Evolutionary conservation across 352 stramenopile species (phyloP).

Genomic region (Paralagenidium karlingii): DNA sequence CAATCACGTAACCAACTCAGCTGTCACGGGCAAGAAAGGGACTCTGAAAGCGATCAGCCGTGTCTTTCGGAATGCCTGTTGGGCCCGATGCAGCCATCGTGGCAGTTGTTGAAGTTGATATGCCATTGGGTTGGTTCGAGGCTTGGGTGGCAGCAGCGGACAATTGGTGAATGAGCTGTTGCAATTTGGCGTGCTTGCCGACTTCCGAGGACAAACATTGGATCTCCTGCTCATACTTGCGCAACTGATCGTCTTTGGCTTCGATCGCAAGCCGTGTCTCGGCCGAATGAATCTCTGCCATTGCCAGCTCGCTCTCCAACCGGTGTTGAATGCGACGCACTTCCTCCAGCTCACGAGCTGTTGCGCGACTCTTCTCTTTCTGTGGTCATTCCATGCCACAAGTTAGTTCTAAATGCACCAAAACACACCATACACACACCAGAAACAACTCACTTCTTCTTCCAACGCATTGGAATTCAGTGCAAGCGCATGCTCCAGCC

Average conservation of each 20-base stretch:
- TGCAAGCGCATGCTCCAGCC: constrained; percentile 30
- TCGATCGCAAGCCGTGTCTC: constrained; percentile 45
- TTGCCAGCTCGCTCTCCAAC: constrained; percentile 46
- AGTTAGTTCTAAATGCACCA: no score
- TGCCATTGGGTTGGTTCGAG: no score
- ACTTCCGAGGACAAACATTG: constrained; percentile 56
- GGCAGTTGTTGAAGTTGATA: no score
- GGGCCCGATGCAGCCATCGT: no score
- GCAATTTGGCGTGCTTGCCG: constrained; percentile 66
- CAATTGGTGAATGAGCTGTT: constrained; percentile 73
- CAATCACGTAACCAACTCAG: no score
- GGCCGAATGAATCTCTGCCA: constrained; percentile 41
- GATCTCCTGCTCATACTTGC: constrained; percentile 58
- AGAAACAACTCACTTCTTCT: no score
- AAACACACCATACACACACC: no score
- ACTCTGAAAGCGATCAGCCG: constrained; percentile 23
- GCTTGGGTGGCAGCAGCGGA: no score
- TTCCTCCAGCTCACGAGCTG: constrained; percentile 42
- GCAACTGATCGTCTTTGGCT: constrained; percentile 44
- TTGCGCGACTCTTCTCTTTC: constrained; percentile 26
- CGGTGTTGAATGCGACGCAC: constrained; percentile 49
- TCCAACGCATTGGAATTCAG: constrained; percentile 34
- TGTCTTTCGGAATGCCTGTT: constrained; percentile 57
- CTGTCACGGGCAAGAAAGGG: constrained; percentile 45
- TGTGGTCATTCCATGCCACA: no score